Percentiles rank a stretch among this genome's conserved stretches.
These are phyloP conservation scores for Phytophthora quininea DNA, from an alignment of 352 stramenopile genomes.

Conservation along the genomic window DNA sequence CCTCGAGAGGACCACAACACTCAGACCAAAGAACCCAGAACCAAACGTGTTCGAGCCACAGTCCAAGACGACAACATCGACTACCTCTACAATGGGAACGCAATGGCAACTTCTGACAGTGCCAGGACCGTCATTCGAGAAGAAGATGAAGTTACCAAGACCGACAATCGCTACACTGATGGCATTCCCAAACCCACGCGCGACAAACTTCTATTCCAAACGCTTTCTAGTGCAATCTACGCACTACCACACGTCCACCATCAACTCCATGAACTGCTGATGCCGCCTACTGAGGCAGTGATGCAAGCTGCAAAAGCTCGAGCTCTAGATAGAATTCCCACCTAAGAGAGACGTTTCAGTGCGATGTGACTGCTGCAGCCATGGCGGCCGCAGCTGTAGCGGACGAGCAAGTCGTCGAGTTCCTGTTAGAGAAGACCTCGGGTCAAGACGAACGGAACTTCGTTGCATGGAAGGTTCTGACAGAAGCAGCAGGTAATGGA, in stretches of 20 bases:
- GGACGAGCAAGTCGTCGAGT: too few species aligned
- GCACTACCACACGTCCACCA: too few species aligned
- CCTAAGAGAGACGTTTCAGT: too few species aligned
- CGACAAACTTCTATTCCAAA: neutral
- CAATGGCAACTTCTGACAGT: neutral
- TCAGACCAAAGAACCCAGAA: neutral
- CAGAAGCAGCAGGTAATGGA: neutral
- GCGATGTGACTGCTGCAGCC: too few species aligned
- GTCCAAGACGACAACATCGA: neutral
- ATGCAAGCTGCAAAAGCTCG: too few species aligned
- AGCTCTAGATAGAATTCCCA: neutral
- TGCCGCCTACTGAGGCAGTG: too few species aligned
- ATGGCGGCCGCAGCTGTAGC: too few species aligned
- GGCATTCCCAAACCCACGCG: neutral
- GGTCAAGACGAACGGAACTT: too few species aligned
- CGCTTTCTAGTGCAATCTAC: too few species aligned
- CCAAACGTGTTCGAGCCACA: neutral
- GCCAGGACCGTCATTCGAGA: neutral
- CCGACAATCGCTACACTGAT: neutral
- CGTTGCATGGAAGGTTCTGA: too few species aligned
- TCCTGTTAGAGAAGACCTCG: too few species aligned
- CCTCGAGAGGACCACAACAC: neutral
- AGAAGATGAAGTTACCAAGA: neutral
- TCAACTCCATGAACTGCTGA: too few species aligned
- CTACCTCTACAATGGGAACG: neutral